A percentile compares a stretch with the other conserved stretches of the same genome.
Evolutionary conservation across 1,284 basidiomycete genomes (phyloP).

Genomic region (Amylostereum areolatum): DNA sequence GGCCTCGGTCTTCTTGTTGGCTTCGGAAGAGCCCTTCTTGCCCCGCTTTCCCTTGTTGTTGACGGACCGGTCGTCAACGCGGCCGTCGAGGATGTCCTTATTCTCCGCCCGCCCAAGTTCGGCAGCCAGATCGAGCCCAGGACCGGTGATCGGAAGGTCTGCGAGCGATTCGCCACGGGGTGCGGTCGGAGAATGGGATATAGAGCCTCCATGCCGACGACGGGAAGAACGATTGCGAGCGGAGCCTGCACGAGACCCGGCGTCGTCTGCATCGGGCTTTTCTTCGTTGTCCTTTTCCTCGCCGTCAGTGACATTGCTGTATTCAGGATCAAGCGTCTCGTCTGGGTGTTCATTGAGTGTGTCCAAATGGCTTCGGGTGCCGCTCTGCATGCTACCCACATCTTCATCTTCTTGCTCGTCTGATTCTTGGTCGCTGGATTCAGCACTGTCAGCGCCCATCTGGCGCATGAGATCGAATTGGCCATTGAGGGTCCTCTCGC

Average conservation of each 20-base stretch:
- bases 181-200: constrained; percentile 36
- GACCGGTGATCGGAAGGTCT: constrained; percentile 75
- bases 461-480: constrained; percentile 71
- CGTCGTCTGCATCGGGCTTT: constrained; percentile 18
- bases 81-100: constrained; percentile 62
- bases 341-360: constrained; percentile 31
- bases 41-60: constrained; percentile 43
- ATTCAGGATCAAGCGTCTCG: constrained; percentile 36
- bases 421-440: constrained; percentile 39
- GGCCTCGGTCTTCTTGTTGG: constrained; percentile 31
- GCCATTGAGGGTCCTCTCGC: constrained; percentile 85
- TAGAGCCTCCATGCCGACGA: constrained; percentile 45
- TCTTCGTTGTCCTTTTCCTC: constrained; percentile 21
- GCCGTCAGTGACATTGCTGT: constrained; percentile 25
- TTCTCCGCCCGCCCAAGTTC: constrained; percentile 87
- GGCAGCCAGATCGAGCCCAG: constrained; percentile 84
- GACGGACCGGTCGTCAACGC: constrained; percentile 40
- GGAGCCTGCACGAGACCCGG: constrained; percentile 14
- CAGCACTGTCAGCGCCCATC: constrained; percentile 46
- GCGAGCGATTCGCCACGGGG: constrained; percentile 70
- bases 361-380: constrained; percentile 33
- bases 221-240: constrained; percentile 36
- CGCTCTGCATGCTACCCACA: constrained; percentile 41
- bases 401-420: constrained; percentile 52
- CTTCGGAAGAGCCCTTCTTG: constrained; percentile 42